phyloP scores from a whole-genome alignment of 139 green algal species.

The Spirogloea muscicola region DNA sequence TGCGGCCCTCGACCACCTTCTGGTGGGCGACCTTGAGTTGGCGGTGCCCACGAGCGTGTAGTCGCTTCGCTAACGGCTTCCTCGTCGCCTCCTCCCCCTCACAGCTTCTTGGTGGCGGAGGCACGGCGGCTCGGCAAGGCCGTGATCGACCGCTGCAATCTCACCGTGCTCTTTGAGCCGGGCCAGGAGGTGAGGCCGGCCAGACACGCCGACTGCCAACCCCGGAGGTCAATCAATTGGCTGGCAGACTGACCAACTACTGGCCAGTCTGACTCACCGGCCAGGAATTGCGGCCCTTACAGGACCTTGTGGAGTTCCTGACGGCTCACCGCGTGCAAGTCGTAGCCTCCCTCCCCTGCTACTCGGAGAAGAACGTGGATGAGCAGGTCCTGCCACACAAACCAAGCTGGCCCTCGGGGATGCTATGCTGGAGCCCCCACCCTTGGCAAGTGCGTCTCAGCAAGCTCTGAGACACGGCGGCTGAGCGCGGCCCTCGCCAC shows the following conservation, averaged over 20 bases:
- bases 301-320: slow-evolving; percentile 84
- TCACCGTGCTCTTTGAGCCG: slow-evolving; percentile 92
- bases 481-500: no score
- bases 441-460: no score
- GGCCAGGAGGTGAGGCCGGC: slow-evolving; percentile 72
- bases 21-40: no score
- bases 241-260: no score
- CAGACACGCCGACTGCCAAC: no score
- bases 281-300: slow-evolving; percentile 34
- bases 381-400: no score
- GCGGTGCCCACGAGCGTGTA: no score
- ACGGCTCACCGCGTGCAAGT: slow-evolving; percentile 76
- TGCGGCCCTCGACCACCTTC: not conserved
- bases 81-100: not conserved
- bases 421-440: no score
- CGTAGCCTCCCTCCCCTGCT: slow-evolving; percentile 93
- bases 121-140: slow-evolving; percentile 66
- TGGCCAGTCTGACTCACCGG: no score
- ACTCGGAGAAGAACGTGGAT: slow-evolving; percentile 81
- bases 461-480: no score
- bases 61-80: not conserved
- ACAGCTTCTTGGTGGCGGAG: slow-evolving; percentile 70
- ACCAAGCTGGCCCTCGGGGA: no score
- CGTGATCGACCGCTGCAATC: slow-evolving; percentile 97
- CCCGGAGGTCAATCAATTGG: no score